phyloP scores from a whole-genome alignment of 2,329 filamentous ascomycete species.

The Sclerotinia subarctica region DNA sequence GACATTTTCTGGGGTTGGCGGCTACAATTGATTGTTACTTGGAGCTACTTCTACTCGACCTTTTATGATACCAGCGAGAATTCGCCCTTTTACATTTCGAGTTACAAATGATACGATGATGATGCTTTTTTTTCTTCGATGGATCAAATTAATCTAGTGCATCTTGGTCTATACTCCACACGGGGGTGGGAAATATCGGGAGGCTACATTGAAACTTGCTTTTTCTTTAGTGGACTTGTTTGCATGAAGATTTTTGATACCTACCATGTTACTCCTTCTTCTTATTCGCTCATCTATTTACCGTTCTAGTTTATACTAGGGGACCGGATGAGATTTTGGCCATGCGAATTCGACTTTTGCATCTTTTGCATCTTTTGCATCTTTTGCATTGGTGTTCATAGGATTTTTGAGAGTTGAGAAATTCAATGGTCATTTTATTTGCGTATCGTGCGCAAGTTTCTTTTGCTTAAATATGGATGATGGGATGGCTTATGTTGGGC shows the following conservation, averaged over 20 bases:
- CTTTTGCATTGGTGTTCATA: neutral
- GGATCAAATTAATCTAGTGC: conserved; percentile 11
- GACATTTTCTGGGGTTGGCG: neutral
- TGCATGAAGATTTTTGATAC: conserved; percentile 2
- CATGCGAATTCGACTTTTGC: neutral
- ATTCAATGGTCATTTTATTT: neutral
- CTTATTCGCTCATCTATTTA: neutral
- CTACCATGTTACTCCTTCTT: conserved; percentile 4
- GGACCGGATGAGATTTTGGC: neutral
- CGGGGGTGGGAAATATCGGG: conserved; percentile 1
- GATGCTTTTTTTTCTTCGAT: conserved; percentile 5
- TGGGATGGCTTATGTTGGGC: neutral
- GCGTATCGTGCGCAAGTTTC: neutral
- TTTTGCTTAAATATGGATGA: neutral
- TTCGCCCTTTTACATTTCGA: conserved; percentile 15
- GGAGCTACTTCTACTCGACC: conserved; percentile 10
- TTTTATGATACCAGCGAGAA: conserved; percentile 18
- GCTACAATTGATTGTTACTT: conserved; percentile 11
- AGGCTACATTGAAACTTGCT: conserved; percentile 4
- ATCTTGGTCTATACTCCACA: conserved; percentile 2
- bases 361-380: too few relatives aligned
- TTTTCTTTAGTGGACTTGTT: neutral
- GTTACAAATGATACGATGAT: conserved; percentile 12
- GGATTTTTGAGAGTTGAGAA: conserved; percentile 3
- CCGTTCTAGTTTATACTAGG: neutral